Percentiles rank a stretch among this genome's conserved stretches.
These are phyloP conservation scores for Botrytis aclada DNA, from an alignment of 2,329 filamentous ascomycete genomes.

Conservation along the genomic window DNA sequence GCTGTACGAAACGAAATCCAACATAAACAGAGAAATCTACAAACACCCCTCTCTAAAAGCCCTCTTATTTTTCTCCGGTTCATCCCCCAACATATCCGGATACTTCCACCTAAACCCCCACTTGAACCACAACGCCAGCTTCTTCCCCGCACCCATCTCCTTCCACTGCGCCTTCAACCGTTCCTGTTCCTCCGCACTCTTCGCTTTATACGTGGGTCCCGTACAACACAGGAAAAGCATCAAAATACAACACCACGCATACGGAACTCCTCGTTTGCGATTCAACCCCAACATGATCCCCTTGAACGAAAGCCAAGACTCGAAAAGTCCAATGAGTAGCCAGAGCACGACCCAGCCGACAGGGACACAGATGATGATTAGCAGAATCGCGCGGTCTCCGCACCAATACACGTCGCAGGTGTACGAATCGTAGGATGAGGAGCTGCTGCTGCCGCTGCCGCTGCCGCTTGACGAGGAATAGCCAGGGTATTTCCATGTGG, in stretches of 20 bases:
- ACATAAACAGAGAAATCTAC: neutral
- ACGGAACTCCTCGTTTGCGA: constrained; percentile 27
- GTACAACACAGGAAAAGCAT: constrained; percentile 24
- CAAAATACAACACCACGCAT: constrained; percentile 29
- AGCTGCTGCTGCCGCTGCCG: neutral
- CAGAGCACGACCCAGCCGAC: constrained; percentile 21
- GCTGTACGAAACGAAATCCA: neutral
- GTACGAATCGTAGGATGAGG: neutral
- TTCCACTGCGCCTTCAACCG: constrained; percentile 23
- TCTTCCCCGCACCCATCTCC: neutral
- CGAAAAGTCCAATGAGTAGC: constrained; percentile 24
- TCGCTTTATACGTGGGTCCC: constrained; percentile 29
- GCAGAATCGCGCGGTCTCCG: constrained; percentile 15
- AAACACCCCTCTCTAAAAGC: constrained; percentile 21
- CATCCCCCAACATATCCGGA: constrained; percentile 26
- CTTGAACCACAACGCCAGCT: constrained; percentile 22
- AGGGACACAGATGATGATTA: constrained; percentile 16
- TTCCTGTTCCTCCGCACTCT: constrained; percentile 27
- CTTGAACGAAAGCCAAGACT: constrained; percentile 28
- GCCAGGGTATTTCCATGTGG: neutral
- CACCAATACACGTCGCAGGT: constrained; percentile 15
- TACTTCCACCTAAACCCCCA: constrained; percentile 32
- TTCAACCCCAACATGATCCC: constrained; percentile 28
- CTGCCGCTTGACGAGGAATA: neutral
- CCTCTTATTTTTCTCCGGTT: constrained; percentile 27